Evolutionary conservation across 1,284 basidiomycete species (phyloP).

Genomic region (Rhodotorula sp.): DNA sequence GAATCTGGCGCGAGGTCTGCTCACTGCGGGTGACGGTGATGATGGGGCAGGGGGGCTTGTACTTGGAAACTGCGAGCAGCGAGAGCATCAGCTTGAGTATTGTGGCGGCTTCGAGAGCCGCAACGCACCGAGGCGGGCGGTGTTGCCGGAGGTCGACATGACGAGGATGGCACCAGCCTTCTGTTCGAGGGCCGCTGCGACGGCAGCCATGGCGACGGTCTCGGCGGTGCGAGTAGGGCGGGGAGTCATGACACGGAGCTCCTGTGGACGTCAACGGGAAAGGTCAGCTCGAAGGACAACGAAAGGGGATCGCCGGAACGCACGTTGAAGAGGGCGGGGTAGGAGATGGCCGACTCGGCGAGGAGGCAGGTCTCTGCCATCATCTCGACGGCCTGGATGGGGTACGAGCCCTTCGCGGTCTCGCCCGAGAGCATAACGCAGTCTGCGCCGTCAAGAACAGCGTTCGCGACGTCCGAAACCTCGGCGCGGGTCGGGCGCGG

Average conservation of each 20-base stretch:
- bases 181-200: constrained; percentile 91
- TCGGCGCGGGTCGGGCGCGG: constrained; percentile 94
- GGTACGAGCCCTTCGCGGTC: constrained; percentile 93
- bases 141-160: constrained; percentile 93
- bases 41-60: constrained; percentile 90
- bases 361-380: constrained; percentile 98
- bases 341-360: constrained; percentile 89
- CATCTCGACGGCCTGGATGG: constrained; percentile 91
- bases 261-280: constrained; percentile 43
- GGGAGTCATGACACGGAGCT: constrained; percentile 71
- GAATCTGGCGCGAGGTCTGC: constrained; percentile 93
- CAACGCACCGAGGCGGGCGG: constrained; percentile 66
- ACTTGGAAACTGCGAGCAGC: constrained; percentile 71
- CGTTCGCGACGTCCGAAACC: constrained; percentile 96
- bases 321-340: constrained; percentile 79
- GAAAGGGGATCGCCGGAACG: background rate
- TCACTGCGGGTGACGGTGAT: constrained; percentile 94
- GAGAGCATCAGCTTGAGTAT: too few species aligned
- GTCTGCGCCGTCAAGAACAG: constrained; percentile 93
- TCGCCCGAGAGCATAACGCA: constrained; percentile 99
- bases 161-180: constrained; percentile 91
- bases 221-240: constrained; percentile 89
- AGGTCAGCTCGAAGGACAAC: too few species aligned
- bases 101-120: too few species aligned
- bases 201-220: constrained; percentile 89